Evolutionary conservation across 2,329 filamentous ascomycete species (phyloP), one percentile per base, ranked within the genome.

Genomic region (Xylariomycetidae sp.): DNA sequence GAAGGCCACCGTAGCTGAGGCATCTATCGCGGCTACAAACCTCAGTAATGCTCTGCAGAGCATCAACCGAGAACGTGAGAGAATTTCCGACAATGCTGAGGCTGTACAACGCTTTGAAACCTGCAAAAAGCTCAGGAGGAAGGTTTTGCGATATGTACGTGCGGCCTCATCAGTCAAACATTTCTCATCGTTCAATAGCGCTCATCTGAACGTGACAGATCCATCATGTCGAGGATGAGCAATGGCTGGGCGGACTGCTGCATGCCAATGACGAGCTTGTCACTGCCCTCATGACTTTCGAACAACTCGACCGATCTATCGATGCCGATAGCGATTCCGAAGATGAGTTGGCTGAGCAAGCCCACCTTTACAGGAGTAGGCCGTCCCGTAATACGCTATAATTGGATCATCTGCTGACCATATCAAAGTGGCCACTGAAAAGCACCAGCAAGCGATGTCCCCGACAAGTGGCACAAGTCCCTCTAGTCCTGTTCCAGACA

Each of bases 201-300:
- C 4, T 32, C 12, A 25, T 24, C 54, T 57, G 27, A 58, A 32
- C 15, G 29, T 13, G 8, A 25, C 35, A 81, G 76, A 95, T 96
- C 43, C 87, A 96, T 53, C 74, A 88, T 31, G 83, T 96, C 10
- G 86, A 95, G 56, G 82, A 79, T 7, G 90, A 96, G 53, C 81
- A 96, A 52, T 95, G 85, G 71, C 79, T 98, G 7, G 92, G 90
- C 25, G 82, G 86, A 40, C 71, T 98, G 4, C 79, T 98, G 13
- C 86, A 92, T 51, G 89, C 90, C 44, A 96, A 98, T 51, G 92
- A 98, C 50, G 85, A 94, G 59, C 79, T 98, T n/a, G 85, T 96
- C 25, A 82, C 82, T 41, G 87, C 89, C 2, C 71, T 98, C 37
- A 95, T 94, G 76, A 85, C 88, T 0, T 98, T 88, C 53, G 90